These are phyloP conservation scores for Lasiodiplodia sp. DNA, from an alignment of 2,329 filamentous ascomycete species.

Conservation along the genomic window DNA sequence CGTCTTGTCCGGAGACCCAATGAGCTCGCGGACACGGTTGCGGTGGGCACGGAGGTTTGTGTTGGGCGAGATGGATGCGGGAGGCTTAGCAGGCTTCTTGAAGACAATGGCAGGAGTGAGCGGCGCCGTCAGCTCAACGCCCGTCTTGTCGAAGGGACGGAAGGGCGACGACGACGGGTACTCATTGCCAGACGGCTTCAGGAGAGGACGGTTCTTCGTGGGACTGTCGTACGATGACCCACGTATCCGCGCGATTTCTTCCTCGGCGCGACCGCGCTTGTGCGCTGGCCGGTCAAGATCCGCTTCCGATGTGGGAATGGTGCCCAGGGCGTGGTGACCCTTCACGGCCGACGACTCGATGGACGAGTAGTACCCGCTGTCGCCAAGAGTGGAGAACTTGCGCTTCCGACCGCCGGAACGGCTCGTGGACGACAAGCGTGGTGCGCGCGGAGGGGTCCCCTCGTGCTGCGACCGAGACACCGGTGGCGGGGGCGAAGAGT, in stretches of 20 bases:
- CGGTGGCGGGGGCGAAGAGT: constrained; percentile 93
- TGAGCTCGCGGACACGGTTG: constrained; percentile 79
- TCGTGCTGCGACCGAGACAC: constrained; percentile 66
- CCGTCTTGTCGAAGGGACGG: constrained; percentile 43
- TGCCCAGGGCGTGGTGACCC: constrained; percentile 66
- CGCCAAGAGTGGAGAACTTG: constrained; percentile 81
- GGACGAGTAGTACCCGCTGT: constrained; percentile 97
- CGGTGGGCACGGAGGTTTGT: constrained; percentile 91
- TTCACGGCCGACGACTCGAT: constrained; percentile 89
- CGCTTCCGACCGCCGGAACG: constrained; percentile 73
- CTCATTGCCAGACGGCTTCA: constrained; percentile 50
- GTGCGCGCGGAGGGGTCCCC: constrained; percentile 78
- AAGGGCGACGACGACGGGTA: constrained; percentile 51
- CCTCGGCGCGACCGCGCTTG: constrained; percentile 90
- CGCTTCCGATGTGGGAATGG: constrained; percentile 76
- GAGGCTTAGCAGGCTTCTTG: constrained; percentile 69
- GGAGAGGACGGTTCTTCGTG: constrained; percentile 68
- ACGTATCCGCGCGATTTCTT: constrained; percentile 91
- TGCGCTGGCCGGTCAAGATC: constrained; percentile 77
- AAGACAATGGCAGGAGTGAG: constrained; percentile 86
- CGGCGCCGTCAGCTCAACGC: constrained; percentile 62
- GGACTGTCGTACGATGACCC: constrained; percentile 94
- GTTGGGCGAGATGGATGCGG: constrained; percentile 85
- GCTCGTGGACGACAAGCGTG: constrained; percentile 68
- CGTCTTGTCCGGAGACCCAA: constrained; percentile 76